These are phyloP conservation scores for Platanthera zijinensis DNA, from an alignment of 106 monocot species.

Conservation along the genomic window DNA sequence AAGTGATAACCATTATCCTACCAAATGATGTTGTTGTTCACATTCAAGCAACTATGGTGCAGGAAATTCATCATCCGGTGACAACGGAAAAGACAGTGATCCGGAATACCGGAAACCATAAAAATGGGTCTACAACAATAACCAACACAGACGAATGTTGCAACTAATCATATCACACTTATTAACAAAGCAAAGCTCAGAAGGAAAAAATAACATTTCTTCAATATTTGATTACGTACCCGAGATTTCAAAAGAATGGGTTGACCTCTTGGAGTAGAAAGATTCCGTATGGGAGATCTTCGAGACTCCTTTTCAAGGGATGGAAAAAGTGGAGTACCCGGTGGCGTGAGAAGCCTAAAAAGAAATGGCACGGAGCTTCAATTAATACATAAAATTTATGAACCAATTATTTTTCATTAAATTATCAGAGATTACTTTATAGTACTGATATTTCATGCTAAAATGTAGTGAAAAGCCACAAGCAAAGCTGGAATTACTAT, in stretches of 20 bases:
- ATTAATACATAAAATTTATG: neutral
- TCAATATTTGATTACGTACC: conserved; percentile 21
- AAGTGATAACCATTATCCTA: neutral
- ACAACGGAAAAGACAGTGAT: neutral
- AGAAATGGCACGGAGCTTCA: conserved; percentile 1
- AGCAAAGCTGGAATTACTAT: neutral
- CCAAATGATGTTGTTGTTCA: neutral
- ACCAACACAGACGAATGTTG: neutral
- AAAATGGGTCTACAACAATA: neutral
- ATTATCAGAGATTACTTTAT: neutral
- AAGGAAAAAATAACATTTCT: neutral
- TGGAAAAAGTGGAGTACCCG: conserved; percentile 76
- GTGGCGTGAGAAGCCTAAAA: conserved; percentile 80
- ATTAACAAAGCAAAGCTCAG: neutral
- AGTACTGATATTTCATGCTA: neutral
- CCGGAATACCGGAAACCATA: neutral
- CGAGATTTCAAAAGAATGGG: conserved; percentile 44
- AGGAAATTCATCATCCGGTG: neutral
- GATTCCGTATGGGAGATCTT: conserved; percentile 34
- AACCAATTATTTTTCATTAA: neutral
- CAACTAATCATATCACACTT: neutral
- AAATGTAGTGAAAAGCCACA: neutral
- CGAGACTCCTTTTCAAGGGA: conserved; percentile 52
- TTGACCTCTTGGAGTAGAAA: conserved; percentile 54
- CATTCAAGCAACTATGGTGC: neutral